A percentile compares a stretch with the other conserved stretches of the same genome.
Conservation (phyloP, 768 basidiomycete species). For the Sporobolomyces phaffii region DNA sequence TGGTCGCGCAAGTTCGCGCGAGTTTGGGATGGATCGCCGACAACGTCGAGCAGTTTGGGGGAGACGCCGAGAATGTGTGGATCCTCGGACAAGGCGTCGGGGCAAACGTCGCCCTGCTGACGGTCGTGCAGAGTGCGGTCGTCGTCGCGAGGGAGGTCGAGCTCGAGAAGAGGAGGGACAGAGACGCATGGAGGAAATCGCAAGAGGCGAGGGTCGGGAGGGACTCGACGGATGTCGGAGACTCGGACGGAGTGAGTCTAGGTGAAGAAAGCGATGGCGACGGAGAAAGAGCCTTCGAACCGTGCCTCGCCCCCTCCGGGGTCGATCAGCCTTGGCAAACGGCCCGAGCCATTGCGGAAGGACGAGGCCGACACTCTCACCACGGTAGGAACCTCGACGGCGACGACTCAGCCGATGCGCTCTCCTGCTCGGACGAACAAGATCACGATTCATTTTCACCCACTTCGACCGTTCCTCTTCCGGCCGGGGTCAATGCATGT, state of each 20-base stretch:
- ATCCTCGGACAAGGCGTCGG: constrained; percentile 8
- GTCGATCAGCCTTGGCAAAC: not conserved
- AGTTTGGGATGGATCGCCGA: not conserved
- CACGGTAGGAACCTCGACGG: not conserved
- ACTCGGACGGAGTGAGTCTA: no score
- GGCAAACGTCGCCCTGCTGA: not conserved
- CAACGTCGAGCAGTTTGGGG: not conserved
- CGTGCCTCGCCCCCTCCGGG: no score
- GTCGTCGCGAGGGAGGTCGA: not conserved
- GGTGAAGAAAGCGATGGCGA: not conserved
- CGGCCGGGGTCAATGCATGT: not conserved
- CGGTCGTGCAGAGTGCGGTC: constrained; percentile 13
- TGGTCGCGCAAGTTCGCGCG: constrained; percentile 4
- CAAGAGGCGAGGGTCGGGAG: not conserved
- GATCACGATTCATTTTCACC: not conserved
- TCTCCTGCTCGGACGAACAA: not conserved
- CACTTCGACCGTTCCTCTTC: not conserved
- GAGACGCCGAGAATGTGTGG: not conserved
- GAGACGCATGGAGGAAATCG: not conserved
- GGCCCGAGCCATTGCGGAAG: no score
- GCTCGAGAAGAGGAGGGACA: not conserved
- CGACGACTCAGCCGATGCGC: no score
- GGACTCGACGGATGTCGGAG: not conserved
- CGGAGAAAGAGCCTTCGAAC: not conserved
- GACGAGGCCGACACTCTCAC: not conserved